These are phyloP conservation scores for Castanea crenata DNA, from an alignment of 306 rosid genomes.

Conservation along the genomic window DNA sequence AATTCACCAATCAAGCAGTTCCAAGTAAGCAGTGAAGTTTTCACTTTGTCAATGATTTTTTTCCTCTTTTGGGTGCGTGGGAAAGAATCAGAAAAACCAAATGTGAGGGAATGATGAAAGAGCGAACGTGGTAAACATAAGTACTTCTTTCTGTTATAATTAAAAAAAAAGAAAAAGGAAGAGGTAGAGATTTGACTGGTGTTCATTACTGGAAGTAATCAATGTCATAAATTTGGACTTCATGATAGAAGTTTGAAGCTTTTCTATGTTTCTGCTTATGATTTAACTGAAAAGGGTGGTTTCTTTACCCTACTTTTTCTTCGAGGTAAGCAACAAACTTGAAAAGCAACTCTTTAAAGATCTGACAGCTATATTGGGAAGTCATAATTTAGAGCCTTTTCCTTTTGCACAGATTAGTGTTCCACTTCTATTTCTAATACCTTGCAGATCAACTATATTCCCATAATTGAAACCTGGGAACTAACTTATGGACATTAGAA, in stretches of 20 bases:
- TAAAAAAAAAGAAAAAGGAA: neutral
- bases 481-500: too few relatives aligned
- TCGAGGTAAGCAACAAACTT: too few relatives aligned
- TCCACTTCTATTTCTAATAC: neutral
- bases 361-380: neutral
- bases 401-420: neutral
- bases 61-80: neutral
- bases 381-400: neutral
- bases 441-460: neutral
- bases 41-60: neutral
- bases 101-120: neutral
- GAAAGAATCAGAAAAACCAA: neutral
- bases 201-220: neutral
- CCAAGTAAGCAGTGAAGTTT: too few relatives aligned
- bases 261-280: neutral
- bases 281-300: neutral
- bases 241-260: neutral
- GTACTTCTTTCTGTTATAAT: neutral
- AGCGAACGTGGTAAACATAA: neutral
- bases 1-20: too few relatives aligned
- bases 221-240: neutral
- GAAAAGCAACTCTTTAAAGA: neutral
- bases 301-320: too few relatives aligned
- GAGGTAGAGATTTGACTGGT: neutral
- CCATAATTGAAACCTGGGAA: too few relatives aligned